These are phyloP conservation scores for Aspergillus sergii DNA, from an alignment of 2,329 filamentous ascomycete species.

Conservation along the genomic window DNA sequence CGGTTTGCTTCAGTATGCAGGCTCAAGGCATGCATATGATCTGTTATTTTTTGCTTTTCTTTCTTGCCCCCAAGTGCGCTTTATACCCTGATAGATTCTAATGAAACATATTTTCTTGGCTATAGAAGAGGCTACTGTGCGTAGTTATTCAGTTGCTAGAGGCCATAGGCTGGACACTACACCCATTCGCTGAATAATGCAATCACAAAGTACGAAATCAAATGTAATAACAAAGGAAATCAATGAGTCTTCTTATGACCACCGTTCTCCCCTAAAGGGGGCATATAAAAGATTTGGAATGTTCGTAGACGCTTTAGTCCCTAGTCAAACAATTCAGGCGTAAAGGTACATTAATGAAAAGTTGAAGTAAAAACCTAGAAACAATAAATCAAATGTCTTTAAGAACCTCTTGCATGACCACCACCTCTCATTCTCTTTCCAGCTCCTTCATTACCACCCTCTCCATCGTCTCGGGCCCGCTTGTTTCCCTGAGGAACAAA, in stretches of 20 bases:
- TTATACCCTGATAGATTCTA: neutral
- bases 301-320: neutral
- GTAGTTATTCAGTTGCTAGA: neutral
- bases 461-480: constrained; percentile 55
- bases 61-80: neutral
- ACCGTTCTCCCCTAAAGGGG: neutral
- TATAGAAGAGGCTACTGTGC: neutral
- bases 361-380: constrained; percentile 6
- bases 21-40: neutral
- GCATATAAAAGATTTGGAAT: neutral
- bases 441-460: constrained; percentile 38
- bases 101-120: neutral
- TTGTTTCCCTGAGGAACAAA: constrained; percentile 62
- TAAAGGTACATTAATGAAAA: neutral
- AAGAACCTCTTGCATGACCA: constrained; percentile 35
- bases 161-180: neutral
- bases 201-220: neutral
- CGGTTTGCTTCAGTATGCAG: neutral
- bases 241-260: neutral
- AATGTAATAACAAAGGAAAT: constrained; percentile 1
- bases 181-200: neutral
- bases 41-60: neutral
- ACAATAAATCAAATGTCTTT: constrained; percentile 8
- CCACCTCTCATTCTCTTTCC: constrained; percentile 54
- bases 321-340: neutral